Percentiles rank a stretch among this genome's conserved stretches.
Conservation (phyloP, 768 basidiomycete species). For the Omphalotus guepiniiformis region DNA sequence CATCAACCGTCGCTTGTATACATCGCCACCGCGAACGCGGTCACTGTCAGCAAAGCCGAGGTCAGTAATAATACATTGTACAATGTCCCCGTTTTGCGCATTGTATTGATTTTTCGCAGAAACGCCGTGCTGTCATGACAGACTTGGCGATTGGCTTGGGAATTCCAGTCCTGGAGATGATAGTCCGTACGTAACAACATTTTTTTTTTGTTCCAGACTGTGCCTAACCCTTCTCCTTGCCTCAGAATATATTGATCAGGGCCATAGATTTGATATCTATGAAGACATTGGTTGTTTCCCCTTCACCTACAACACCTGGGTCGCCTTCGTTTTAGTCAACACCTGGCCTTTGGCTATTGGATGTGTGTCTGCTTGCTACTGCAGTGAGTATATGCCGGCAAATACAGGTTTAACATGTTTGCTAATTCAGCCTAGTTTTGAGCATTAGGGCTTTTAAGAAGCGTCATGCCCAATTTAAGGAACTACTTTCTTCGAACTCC, state of each 20-base stretch:
- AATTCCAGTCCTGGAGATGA: constrained; percentile 46
- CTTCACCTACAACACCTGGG: constrained; percentile 42
- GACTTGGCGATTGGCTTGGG: constrained; percentile 52
- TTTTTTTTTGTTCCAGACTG: no score
- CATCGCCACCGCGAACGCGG: constrained; percentile 48
- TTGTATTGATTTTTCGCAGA: no score
- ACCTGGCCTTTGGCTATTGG: constrained; percentile 39
- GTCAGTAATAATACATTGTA: no score
- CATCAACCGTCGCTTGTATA: constrained; percentile 64
- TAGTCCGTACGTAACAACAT: constrained; percentile 33
- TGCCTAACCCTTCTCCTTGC: constrained; percentile 11
- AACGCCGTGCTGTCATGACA: constrained; percentile 44
- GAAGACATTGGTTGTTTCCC: constrained; percentile 58
- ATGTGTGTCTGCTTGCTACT: constrained; percentile 34
- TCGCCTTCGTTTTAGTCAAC: constrained; percentile 40
- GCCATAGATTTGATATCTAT: constrained; percentile 57
- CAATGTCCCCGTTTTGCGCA: no score
- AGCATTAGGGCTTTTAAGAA: constrained; percentile 39
- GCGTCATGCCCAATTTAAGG: constrained; percentile 23
- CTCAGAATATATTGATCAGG: constrained; percentile 47
- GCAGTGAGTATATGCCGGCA: constrained; percentile 17
- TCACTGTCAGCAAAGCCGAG: constrained; percentile 47
- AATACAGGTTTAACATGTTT: background rate
- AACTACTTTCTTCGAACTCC: constrained; percentile 25
- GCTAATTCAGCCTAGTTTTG: constrained; percentile 16